Conservation (phyloP, 2,329 filamentous ascomycete species). For the Clarireedia monteithiana region DNA sequence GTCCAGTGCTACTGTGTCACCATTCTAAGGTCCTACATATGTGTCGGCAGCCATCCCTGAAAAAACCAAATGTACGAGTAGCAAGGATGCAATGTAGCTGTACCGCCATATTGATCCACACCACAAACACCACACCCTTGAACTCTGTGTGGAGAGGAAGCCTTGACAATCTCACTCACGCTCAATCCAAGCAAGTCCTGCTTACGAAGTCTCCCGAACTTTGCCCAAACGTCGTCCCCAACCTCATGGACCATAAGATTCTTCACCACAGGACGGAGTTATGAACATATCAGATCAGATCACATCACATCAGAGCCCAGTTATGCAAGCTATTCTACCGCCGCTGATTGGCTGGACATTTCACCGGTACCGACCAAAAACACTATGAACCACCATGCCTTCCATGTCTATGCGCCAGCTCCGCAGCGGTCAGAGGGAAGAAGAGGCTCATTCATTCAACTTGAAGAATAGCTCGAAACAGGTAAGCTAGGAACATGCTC, state of each 20-base stretch:
- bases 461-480: constrained; percentile 6
- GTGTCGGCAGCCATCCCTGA: no score
- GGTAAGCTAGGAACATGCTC: neutral
- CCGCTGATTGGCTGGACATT: constrained; percentile 5
- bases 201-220: no score
- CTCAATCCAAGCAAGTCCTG: no score
- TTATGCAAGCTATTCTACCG: neutral
- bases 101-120: no score
- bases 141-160: no score
- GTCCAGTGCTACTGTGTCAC: no score
- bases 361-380: constrained; percentile 1
- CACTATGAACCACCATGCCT: constrained; percentile 5
- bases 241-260: constrained; percentile 3
- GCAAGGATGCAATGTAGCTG: no score
- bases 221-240: neutral
- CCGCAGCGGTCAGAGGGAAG: constrained; percentile 9
- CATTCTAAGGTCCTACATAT: no score
- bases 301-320: neutral
- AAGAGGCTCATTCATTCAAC: neutral
- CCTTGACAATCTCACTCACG: no score
- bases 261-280: constrained; percentile 1
- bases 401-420: constrained; percentile 4
- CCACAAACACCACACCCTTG: no score
- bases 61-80: no score
- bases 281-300: neutral